Evolutionary conservation across 2,329 filamentous ascomycete genomes (phyloP).

Genomic region (Fusarium falciforme): DNA sequence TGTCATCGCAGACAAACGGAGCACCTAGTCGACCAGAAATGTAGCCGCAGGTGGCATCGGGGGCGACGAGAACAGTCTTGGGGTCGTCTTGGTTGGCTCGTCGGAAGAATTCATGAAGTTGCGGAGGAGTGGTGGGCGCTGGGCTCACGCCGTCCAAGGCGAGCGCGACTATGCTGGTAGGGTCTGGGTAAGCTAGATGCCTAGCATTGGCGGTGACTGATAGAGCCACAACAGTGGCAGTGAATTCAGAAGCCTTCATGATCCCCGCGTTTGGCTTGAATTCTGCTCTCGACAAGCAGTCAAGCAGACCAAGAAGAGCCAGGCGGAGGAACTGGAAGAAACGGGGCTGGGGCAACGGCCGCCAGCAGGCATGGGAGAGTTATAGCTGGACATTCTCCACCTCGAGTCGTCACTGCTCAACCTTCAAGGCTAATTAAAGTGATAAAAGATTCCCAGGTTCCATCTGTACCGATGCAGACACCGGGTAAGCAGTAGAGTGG

Average conservation of each 20-base stretch:
- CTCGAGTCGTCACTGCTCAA: background rate
- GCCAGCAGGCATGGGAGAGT: background rate
- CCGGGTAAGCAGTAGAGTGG: conserved; percentile 28
- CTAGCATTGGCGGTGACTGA: conserved; percentile 49
- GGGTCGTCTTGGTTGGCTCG: conserved; percentile 44
- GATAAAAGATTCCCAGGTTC: background rate
- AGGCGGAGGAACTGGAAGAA: background rate
- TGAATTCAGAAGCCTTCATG: conserved; percentile 39
- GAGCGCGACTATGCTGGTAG: conserved; percentile 49
- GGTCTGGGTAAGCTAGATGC: conserved; percentile 44
- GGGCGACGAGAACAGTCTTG: conserved; percentile 55
- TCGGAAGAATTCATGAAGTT: conserved; percentile 47
- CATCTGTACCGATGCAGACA: background rate
- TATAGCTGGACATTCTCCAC: conserved; percentile 4
- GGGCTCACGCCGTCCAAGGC: conserved; percentile 52
- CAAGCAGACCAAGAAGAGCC: background rate
- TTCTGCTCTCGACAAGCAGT: background rate
- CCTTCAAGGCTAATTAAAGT: background rate
- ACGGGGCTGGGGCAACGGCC: background rate
- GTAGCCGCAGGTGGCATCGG: conserved; percentile 64
- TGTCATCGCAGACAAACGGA: conserved; percentile 53
- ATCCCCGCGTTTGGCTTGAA: conserved; percentile 1
- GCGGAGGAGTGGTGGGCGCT: conserved; percentile 55
- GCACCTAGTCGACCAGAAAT: conserved; percentile 54
- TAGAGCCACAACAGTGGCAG: conserved; percentile 42